A percentile compares a stretch with the other conserved stretches of the same genome.
These are phyloP conservation scores for Colletotrichum australisinense DNA, from an alignment of 2,329 filamentous ascomycete species.

Conservation along the genomic window DNA sequence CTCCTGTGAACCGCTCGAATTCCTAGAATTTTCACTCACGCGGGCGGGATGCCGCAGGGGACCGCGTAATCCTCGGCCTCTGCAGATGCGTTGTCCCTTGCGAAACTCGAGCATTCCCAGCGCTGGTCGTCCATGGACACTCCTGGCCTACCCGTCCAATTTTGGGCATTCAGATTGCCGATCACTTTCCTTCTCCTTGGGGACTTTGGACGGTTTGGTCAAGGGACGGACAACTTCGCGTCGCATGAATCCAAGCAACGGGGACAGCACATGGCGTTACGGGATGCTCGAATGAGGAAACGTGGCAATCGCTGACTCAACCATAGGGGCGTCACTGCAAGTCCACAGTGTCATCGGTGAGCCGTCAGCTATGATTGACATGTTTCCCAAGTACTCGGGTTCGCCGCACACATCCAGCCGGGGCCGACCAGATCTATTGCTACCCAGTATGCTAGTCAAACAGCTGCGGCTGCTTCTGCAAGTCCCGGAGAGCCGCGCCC, in stretches of 20 bases:
- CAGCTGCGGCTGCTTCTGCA: too few relatives aligned
- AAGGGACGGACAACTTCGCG: background rate
- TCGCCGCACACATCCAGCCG: background rate
- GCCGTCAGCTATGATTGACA: background rate
- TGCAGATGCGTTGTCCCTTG: background rate
- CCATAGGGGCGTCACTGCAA: background rate
- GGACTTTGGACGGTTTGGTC: background rate
- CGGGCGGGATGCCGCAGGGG: background rate
- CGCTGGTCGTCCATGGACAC: background rate
- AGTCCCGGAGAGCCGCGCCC: constrained; percentile 2
- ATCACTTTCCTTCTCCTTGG: background rate
- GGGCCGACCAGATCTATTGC: background rate
- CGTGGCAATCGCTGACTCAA: background rate
- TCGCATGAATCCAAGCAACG: background rate
- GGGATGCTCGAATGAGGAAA: background rate
- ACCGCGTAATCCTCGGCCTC: constrained; percentile 13
- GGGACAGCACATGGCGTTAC: background rate
- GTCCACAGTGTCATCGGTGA: background rate
- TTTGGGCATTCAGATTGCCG: background rate
- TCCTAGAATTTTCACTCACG: background rate
- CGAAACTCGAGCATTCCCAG: background rate
- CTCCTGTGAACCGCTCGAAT: background rate
- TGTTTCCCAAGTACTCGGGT: background rate
- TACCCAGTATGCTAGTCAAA: background rate
- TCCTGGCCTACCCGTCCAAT: background rate